Percentiles rank a stretch among this genome's conserved stretches.
Conservation (phyloP, 352 stramenopile species). For the Phytopythium cucurbitacearum region DNA sequence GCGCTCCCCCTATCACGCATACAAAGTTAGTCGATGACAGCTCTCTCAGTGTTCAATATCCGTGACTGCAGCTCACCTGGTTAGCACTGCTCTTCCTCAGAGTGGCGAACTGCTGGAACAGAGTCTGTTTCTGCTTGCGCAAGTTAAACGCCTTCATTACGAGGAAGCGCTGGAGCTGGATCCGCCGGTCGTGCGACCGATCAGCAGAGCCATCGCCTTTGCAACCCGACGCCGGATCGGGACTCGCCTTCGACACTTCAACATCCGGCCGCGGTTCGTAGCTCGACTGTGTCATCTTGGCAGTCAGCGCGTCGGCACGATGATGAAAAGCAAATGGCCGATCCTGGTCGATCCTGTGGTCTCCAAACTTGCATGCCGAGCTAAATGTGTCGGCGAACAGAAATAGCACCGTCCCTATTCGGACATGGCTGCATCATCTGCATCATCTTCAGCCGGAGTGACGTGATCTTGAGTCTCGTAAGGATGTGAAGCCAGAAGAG, state of each 20-base stretch:
- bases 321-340: too few relatives aligned
- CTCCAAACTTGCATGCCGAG: too few relatives aligned
- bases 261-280: too few relatives aligned
- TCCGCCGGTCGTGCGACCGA: conserved; percentile 20
- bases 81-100: conserved; percentile 20
- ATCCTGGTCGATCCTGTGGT: too few relatives aligned
- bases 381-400: too few relatives aligned
- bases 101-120: conserved; percentile 65
- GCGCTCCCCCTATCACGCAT: conserved; percentile 6
- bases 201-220: too few relatives aligned
- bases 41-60: neutral
- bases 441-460: too few relatives aligned
- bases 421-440: neutral
- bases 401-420: too few relatives aligned
- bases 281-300: too few relatives aligned
- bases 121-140: conserved; percentile 45
- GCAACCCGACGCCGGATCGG: too few relatives aligned
- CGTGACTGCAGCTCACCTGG: neutral
- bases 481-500: neutral
- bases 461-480: neutral
- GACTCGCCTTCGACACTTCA: too few relatives aligned
- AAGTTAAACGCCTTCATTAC: conserved; percentile 83
- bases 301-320: too few relatives aligned
- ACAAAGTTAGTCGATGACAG: conserved; percentile 4
- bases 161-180: conserved; percentile 78